Evolutionary conservation across 2,329 filamentous ascomycete species (phyloP).

Genomic region (Fusarium avenaceum): DNA sequence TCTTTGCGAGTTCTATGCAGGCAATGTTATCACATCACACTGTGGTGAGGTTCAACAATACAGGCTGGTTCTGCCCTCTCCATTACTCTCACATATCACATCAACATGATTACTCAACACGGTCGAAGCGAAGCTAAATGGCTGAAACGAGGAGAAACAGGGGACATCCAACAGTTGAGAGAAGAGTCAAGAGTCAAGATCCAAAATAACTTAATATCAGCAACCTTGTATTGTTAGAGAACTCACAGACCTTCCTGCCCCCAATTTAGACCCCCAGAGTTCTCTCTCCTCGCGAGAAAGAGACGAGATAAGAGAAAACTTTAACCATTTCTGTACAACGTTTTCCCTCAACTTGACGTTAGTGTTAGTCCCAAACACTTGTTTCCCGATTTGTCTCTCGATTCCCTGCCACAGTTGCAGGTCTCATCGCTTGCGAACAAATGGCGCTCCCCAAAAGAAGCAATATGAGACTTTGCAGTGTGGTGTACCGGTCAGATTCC

Average conservation of each 20-base stretch:
- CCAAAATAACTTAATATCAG: not conserved
- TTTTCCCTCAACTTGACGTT: constrained; percentile 3
- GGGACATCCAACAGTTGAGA: not conserved
- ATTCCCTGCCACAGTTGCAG: constrained; percentile 25
- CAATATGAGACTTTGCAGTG: constrained; percentile 36
- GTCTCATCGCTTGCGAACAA: constrained; percentile 35
- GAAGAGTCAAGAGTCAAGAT: constrained; percentile 16
- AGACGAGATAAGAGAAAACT: constrained; percentile 38
- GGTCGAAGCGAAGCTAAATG: constrained; percentile 9
- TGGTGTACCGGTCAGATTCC: constrained; percentile 29
- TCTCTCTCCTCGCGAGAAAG: constrained; percentile 40
- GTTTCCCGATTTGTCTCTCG: constrained; percentile 28
- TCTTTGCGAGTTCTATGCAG: too few species aligned
- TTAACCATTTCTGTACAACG: not conserved
- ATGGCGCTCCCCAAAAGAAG: constrained; percentile 41
- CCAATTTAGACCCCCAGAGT: constrained; percentile 7
- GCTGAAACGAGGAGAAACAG: constrained; percentile 14
- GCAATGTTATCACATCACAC: not conserved
- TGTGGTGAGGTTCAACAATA: not conserved
- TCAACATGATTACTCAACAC: not conserved
- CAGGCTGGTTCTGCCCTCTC: not conserved
- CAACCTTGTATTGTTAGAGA: not conserved
- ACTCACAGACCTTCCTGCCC: not conserved
- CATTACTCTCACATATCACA: not conserved
- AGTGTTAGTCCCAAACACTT: constrained; percentile 20